These are phyloP conservation scores for Brassica juncea DNA, from an alignment of 345 rosid species.

Conservation along the genomic window DNA sequence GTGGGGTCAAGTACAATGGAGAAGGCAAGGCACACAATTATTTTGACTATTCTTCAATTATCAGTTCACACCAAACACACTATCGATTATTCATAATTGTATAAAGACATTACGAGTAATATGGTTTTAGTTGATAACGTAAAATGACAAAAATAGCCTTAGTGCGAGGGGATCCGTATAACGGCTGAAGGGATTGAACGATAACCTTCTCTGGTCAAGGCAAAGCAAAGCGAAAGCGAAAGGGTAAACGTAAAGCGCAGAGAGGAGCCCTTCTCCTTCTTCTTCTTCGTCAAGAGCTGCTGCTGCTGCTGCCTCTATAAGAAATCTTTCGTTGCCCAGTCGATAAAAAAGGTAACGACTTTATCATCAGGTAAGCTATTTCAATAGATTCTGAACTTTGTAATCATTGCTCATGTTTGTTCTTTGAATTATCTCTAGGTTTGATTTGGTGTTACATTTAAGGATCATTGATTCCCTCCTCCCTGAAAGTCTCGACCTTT, in stretches of 20 bases:
- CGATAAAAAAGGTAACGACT: neutral
- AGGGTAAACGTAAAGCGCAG: neutral
- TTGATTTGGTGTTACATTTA: neutral
- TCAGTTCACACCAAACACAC: slow-evolving; percentile 37
- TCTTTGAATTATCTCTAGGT: neutral
- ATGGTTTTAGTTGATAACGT: neutral
- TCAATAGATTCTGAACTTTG: neutral
- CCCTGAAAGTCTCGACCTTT: neutral
- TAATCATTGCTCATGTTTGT: neutral
- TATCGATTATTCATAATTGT: neutral
- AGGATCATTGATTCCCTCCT: neutral
- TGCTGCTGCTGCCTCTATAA: no score
- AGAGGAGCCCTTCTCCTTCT: neutral
- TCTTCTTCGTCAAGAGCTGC: neutral
- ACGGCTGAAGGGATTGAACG: neutral
- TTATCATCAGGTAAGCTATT: neutral
- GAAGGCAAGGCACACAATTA: neutral
- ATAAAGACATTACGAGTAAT: neutral
- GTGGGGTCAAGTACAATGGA: neutral
- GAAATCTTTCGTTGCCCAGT: neutral
- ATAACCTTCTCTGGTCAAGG: neutral
- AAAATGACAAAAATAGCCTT: neutral
- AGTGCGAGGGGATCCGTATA: neutral
- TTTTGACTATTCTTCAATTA: neutral
- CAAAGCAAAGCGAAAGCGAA: neutral